Base-by-base conservation (phyloP, 2,329 filamentous ascomycete species). In the Ceratocystis cacaofunesta region DNA sequence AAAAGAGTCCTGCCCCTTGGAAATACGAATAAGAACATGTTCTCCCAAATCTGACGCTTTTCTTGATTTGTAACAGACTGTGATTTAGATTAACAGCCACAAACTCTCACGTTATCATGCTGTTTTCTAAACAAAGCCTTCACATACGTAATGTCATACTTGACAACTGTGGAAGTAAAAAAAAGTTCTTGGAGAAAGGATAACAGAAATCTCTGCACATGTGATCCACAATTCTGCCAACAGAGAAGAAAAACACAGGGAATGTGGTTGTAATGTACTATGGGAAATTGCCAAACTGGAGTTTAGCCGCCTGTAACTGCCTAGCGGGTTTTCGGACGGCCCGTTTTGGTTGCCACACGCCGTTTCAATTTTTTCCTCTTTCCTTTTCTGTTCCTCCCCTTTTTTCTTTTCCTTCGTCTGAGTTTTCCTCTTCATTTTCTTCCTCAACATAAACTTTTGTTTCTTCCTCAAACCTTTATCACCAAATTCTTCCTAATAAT, bases 191-290 rank as follows among this genome's bases (percentile, higher is more conserved):
- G 55, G 55, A 58, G 55, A 64, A 36, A 12, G 8, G 2, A 36
- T 48, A 25, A 17, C 25, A 60, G 65, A 66, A 66, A 66, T 66
- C 61, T 66, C 65, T 66, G 65, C 65, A 66, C 28, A 58, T 28
- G 30, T 41, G 65, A 63, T 66, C 65, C 65, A 66, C 65, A 63
- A 63, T 66, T 66, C 28, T 43, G 44, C 41, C 61, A 25, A 41
- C 65, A 63, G 19, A 36, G 17, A 58, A 58, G 32, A 57, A 57
- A 58, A 58, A 15, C 8, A n/a, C 25, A 36, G 55, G 28, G 55
- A 30, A 28, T 5, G 36, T 41, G 36, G 12, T 15, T 41, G 36
- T 41, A 41, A 41, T 41, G 12, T 28, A 12, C 48, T 15, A 28
- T 52, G 48, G 36, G 48, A 22, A 52, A 52, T 52, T 58, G 55